Evolutionary conservation across 2,329 filamentous ascomycete species (phyloP), one percentile per base, ranked within the genome.

Genomic region (Chrysoporthe cubensis): DNA sequence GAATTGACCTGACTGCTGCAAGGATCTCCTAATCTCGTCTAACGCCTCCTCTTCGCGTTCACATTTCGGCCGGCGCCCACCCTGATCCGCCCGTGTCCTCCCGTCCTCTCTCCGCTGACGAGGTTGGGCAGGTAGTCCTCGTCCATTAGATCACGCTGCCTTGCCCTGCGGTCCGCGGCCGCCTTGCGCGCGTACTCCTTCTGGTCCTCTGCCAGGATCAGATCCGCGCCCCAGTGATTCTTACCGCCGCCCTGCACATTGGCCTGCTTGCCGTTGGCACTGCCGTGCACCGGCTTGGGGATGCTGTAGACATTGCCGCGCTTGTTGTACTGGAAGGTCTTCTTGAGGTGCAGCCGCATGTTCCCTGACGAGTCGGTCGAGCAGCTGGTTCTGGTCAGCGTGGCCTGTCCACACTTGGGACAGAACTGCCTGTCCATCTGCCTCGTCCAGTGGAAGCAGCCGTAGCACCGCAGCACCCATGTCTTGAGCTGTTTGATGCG

Each of bases 271-370:
- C 93, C 94, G 78, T 89, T 97, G 7, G 94, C 81, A 16, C 87
- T 90, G 2, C 96, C 96, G 69, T 92, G 88, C 14, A 91, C 87
- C 0, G 96, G 92, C 82, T 97, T 98, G 1, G 96, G 96, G 57
- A 99, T 89, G 77, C 93, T 96, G 83, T 91, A 99, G 48, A 93
- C 88, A 78, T 97, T 96, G 64, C 96, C 96, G 34, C 94, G 87
- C 73, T 91, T 97, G 80, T 97, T 98, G 90, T 91, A 97, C 80
- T 97, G 93, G 84, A 96, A 97, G 79, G 97, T 97, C 79, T 90
- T 90, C 84, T 97, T 97, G 69, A 99, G 83, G 77, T 97, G 92
- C 69, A 99, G 80, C 68, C 87, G 89, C 81, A 97, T 96, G 73
- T 90, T 88, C 63, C 96, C 96, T 62, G 89, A 86, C 37, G 88